Percentiles rank a stretch among this genome's conserved stretches.
Conservation (phyloP, 2,329 filamentous ascomycete genomes). For the Harringtonia lauricola region DNA sequence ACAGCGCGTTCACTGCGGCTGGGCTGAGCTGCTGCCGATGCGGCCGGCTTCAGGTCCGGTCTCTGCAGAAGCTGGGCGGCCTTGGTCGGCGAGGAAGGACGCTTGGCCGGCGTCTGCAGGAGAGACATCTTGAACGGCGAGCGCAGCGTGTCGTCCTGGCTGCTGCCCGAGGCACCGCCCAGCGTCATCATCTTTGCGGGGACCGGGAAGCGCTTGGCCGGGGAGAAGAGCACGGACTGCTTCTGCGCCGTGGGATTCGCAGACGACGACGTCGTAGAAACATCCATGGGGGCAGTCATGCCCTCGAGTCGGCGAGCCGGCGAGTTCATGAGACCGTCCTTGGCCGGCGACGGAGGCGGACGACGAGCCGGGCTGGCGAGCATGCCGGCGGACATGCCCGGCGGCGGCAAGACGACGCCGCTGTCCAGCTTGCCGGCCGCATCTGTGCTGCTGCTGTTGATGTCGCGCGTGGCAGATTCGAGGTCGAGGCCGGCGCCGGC, state of each 20-base stretch:
- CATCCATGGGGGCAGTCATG: constrained; percentile 12
- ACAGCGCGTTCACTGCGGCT: constrained; percentile 1
- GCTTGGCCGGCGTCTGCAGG: constrained; percentile 32
- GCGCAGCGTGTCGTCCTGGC: constrained; percentile 15
- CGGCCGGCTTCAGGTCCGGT: constrained; percentile 11
- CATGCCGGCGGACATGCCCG: constrained; percentile 25
- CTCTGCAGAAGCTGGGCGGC: constrained; percentile 20
- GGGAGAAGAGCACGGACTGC: constrained; percentile 32
- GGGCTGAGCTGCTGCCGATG: neutral
- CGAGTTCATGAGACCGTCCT: constrained; percentile 39
- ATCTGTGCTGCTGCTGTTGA: neutral
- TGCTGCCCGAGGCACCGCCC: constrained; percentile 18
- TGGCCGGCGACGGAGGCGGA: constrained; percentile 38
- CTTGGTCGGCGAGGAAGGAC: constrained; percentile 23
- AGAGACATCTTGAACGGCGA: constrained; percentile 35
- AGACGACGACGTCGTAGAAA: neutral
- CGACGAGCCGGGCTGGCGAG: constrained; percentile 47
- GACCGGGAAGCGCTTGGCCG: constrained; percentile 38
- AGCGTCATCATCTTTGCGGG: constrained; percentile 24
- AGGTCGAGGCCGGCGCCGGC: constrained; percentile 3
- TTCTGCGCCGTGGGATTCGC: constrained; percentile 21
- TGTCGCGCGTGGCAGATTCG: constrained; percentile 1
- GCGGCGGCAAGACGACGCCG: constrained; percentile 14
- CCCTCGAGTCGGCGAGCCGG: constrained; percentile 44
- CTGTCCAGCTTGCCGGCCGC: constrained; percentile 11